Evolutionary conservation across 83 land plant species (phyloP).

Genomic region (Isoetes engelmannii): DNA sequence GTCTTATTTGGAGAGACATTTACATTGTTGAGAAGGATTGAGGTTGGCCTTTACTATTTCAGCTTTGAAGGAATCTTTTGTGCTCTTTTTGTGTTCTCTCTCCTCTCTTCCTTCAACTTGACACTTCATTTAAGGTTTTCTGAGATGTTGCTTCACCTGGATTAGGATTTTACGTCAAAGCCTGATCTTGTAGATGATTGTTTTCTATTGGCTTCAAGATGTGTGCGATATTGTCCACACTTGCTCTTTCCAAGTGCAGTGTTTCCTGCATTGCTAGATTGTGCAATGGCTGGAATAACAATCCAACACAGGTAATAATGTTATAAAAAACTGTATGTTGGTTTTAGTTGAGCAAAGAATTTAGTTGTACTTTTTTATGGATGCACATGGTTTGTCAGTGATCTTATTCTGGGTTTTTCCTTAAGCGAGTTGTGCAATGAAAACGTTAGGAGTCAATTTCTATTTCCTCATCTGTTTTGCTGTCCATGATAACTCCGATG

Average conservation of each 20-base stretch:
- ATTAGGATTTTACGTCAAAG: conserved; percentile 74
- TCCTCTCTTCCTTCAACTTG: not conserved
- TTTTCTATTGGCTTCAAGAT: conserved; percentile 89
- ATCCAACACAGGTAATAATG: conserved; percentile 74
- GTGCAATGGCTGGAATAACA: conserved; percentile 89
- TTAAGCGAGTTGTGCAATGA: not conserved
- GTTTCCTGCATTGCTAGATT: conserved; percentile 69
- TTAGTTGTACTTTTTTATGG: too few species aligned
- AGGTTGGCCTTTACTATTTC: conserved; percentile 40
- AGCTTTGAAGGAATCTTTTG: too few species aligned
- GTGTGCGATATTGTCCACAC: conserved; percentile 91
- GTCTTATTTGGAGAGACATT: conserved; percentile 68
- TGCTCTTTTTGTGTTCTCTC: not conserved
- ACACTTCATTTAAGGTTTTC: too few species aligned
- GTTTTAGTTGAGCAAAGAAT: too few species aligned
- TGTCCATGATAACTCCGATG: not conserved
- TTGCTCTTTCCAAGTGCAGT: conserved; percentile 66
- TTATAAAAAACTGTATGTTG: too few species aligned
- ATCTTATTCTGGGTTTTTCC: not conserved
- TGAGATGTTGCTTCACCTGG: too few species aligned
- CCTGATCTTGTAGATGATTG: conserved; percentile 98
- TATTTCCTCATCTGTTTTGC: not conserved
- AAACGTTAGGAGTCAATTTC: too few species aligned
- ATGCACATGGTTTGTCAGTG: too few species aligned
- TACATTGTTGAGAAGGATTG: conserved; percentile 53